Evolutionary conservation across 768 basidiomycete genomes (phyloP), one percentile per base, ranked within the genome.

Genomic region (Trametes elegans): DNA sequence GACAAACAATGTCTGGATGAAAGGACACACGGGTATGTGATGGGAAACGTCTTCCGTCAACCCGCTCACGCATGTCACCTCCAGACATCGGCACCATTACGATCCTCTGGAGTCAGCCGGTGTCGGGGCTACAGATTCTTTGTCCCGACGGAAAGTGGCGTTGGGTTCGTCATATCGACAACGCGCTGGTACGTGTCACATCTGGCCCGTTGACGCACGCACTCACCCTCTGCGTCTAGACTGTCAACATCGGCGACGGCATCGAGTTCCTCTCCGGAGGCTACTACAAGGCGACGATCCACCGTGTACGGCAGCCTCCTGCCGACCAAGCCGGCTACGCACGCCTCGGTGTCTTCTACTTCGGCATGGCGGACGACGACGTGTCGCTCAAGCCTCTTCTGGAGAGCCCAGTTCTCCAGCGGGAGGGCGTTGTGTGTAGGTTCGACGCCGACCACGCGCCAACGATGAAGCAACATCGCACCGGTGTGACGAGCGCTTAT

Each of bases 221-320:
- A 6, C 16, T 11, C 34, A 19, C 29, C 16, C 7, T 21, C 13
- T 34, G 31, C 18, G 7, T n/a, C 5, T 11, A 57, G 55, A 57
- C 58, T 2, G 46, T 87, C 43, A 85, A 85, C 47, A 74, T 79
- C 0, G 84, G 83, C 5, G 84, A 85, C 54, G 76, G 77, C 0
- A 63, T 87, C 58, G 78, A 84, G 47, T 81, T 84, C 61, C 72
- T 85, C 19, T 81, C 80, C 1, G 82, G 84, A 0, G 82, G 82
- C 1, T 83, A 71, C 59, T 84, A 84, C 67, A 76, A 73, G 28
- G 79, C 76, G 11, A 84, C 83, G 1, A 78, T 84, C 45, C 84
- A 85, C 60, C 78, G 83, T 13, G 83, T 85, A 16, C 72, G 82
- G 3, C 79, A 80, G 59, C 84, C 83, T 2, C 84, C 83, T 9